Evolutionary conservation across 768 basidiomycete species (phyloP).

Genomic region (Guyanaporus albipodus): DNA sequence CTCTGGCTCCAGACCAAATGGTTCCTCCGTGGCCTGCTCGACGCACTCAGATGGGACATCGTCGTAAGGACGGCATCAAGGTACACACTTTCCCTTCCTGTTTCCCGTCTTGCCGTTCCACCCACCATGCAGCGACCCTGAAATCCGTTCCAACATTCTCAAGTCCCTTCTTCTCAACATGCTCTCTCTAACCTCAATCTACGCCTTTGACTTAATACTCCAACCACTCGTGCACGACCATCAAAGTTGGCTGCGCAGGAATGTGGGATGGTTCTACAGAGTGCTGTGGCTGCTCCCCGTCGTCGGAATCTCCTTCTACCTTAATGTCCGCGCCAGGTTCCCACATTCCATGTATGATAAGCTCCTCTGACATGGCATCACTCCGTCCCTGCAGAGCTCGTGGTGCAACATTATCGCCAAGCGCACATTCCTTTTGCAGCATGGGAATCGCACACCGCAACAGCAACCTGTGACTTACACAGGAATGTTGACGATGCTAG

Average conservation of each 20-base stretch:
- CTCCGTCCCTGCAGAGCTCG: constrained; percentile 46
- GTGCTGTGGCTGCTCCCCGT: constrained; percentile 78
- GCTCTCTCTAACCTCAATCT: constrained; percentile 68
- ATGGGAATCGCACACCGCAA: constrained; percentile 55
- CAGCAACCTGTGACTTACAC: constrained; percentile 58
- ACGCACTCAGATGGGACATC: constrained; percentile 70
- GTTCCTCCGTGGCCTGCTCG: constrained; percentile 55
- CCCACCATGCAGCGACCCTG: constrained; percentile 53
- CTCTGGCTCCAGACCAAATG: constrained; percentile 57
- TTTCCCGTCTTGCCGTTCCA: constrained; percentile 7
- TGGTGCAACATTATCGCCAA: constrained; percentile 79
- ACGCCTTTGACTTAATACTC: constrained; percentile 69
- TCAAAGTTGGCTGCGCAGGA: constrained; percentile 64
- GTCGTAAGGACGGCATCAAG: constrained; percentile 55
- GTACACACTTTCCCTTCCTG: constrained; percentile 36
- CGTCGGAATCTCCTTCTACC: constrained; percentile 69
- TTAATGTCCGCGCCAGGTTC: constrained; percentile 57
- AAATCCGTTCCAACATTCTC: constrained; percentile 68
- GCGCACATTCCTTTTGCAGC: constrained; percentile 66
- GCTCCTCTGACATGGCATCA: constrained; percentile 11
- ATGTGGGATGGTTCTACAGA: constrained; percentile 74
- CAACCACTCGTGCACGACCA: constrained; percentile 61
- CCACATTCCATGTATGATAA: constrained; percentile 4
- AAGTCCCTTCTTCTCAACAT: constrained; percentile 74
- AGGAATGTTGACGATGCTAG: constrained; percentile 68